These are phyloP conservation scores for Penicillium lagena DNA, from an alignment of 495 filamentous ascomycete genomes.

Conservation along the genomic window DNA sequence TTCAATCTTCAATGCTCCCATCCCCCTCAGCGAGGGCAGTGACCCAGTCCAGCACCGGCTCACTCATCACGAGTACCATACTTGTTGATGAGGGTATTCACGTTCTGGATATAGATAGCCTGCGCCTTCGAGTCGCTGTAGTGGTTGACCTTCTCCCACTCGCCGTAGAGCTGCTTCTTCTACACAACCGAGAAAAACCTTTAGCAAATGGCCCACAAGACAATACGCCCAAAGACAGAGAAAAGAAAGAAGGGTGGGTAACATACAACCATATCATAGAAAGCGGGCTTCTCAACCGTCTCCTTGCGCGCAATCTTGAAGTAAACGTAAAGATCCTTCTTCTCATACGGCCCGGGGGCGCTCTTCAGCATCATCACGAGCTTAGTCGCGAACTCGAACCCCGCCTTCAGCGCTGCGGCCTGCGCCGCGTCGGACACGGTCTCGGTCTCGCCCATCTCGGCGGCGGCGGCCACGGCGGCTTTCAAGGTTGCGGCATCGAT, in stretches of 20 bases:
- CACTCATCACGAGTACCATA: conserved; percentile 42
- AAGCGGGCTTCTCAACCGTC: conserved; percentile 34
- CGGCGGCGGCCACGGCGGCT: conserved; percentile 12
- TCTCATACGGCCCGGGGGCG: conserved; percentile 45
- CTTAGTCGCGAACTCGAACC: conserved; percentile 36
- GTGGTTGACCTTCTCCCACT: conserved; percentile 62
- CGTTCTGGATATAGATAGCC: conserved; percentile 66
- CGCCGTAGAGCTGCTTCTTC: conserved; percentile 73
- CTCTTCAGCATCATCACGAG: conserved; percentile 55
- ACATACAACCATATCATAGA: conserved; percentile 49
- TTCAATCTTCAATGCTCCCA: no score
- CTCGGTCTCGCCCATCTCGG: conserved; percentile 12
- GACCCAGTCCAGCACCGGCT: not conserved
- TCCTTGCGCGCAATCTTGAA: conserved; percentile 53
- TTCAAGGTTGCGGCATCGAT: conserved; percentile 26
- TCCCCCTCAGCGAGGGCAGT: no score
- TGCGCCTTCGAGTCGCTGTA: conserved; percentile 57
- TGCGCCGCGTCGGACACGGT: conserved; percentile 13
- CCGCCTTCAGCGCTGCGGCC: conserved; percentile 12
- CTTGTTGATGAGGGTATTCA: conserved; percentile 61
- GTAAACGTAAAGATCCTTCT: conserved; percentile 50
- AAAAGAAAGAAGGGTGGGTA: not conserved
- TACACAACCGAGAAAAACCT: conserved; percentile 20
- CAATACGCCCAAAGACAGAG: no score
- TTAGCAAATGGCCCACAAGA: conserved; percentile 1